Evolutionary conservation across 2,329 filamentous ascomycete genomes (phyloP).

Genomic region (Fusarium sarcochroum): DNA sequence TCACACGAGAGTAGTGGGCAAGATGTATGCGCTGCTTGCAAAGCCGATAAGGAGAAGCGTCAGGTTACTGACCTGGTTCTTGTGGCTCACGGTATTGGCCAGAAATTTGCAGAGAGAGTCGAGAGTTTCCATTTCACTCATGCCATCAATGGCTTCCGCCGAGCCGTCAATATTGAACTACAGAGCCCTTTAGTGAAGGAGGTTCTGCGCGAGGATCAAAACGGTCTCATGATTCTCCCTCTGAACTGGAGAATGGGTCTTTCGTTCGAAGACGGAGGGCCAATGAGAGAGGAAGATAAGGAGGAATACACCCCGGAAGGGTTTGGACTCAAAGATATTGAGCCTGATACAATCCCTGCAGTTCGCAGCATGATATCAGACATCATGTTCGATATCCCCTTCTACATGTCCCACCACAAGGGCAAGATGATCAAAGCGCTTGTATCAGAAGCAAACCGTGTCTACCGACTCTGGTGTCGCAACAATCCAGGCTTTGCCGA

Average conservation of each 20-base stretch:
- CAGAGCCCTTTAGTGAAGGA: slow-evolving; percentile 80
- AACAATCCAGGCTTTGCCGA: slow-evolving; percentile 91
- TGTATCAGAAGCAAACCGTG: slow-evolving; percentile 90
- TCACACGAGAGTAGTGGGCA: slow-evolving; percentile 48
- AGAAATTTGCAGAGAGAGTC: slow-evolving; percentile 94
- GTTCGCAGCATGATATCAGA: slow-evolving; percentile 96
- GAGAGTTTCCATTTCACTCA: slow-evolving; percentile 99
- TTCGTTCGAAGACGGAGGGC: slow-evolving; percentile 85
- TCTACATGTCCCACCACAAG: slow-evolving; percentile 97
- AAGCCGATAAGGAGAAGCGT: slow-evolving; percentile 72
- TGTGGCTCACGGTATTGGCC: slow-evolving; percentile 95
- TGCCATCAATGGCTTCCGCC: slow-evolving; percentile 90
- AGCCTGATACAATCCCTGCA: slow-evolving; percentile 88
- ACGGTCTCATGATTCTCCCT: slow-evolving; percentile 93
- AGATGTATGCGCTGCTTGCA: slow-evolving; percentile 69
- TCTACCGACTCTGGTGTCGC: slow-evolving; percentile 94
- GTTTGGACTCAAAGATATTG: slow-evolving; percentile 85
- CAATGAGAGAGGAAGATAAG: slow-evolving; percentile 68
- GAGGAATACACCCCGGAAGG: slow-evolving; percentile 70
- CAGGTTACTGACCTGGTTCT: slow-evolving; percentile 89
- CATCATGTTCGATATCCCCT: slow-evolving; percentile 98
- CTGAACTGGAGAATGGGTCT: slow-evolving; percentile 94
- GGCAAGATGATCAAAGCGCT: slow-evolving; percentile 93
- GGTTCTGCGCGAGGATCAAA: slow-evolving; percentile 81
- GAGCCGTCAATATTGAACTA: slow-evolving; percentile 88